phyloP scores from a whole-genome alignment of 2,329 filamentous ascomycete genomes.

The Fusarium odoratissimum region DNA sequence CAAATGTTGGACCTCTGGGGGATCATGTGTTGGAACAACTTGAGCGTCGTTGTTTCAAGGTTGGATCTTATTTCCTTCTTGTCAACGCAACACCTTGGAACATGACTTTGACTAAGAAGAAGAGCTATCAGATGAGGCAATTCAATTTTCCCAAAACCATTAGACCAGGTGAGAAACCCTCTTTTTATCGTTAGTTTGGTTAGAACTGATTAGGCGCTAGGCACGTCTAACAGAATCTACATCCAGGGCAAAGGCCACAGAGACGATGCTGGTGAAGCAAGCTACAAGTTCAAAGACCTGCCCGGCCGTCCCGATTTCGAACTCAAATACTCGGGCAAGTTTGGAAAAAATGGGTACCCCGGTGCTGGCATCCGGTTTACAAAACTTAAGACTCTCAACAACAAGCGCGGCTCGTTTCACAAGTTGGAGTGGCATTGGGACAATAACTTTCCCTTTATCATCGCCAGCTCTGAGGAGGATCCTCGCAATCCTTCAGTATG shows the following conservation, averaged over 20 bases:
- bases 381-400: background rate
- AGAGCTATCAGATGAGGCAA: background rate
- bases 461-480: background rate
- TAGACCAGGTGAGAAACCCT: background rate
- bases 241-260: background rate
- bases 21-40: background rate
- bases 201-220: background rate
- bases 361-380: background rate
- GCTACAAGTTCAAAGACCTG: background rate
- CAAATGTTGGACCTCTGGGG: rapidly evolving
- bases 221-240: background rate
- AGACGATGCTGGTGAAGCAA: background rate
- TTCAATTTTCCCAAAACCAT: background rate
- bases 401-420: background rate
- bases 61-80: background rate
- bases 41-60: background rate
- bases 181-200: rapidly evolving
- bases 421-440: background rate
- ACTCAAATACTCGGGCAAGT: background rate
- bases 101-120: background rate
- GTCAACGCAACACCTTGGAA: background rate
- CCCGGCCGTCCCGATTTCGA: background rate
- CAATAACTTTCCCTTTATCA: background rate
- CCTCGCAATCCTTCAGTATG: background rate
- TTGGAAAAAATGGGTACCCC: too few species aligned